Evolutionary conservation across 495 filamentous ascomycete species (phyloP).

Genomic region (Hypoxylon crocopeplum): DNA sequence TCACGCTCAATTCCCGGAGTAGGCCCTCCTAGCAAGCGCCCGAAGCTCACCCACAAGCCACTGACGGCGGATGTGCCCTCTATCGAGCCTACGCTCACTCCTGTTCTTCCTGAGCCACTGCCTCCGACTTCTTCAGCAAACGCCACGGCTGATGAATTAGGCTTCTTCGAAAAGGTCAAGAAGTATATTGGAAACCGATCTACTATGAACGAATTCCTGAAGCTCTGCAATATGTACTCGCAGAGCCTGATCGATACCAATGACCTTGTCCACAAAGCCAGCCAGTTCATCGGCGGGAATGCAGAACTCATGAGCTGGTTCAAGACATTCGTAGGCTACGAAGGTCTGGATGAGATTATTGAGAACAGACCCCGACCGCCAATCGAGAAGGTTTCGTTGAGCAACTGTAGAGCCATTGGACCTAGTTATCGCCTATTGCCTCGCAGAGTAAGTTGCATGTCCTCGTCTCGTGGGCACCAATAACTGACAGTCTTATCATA

Average conservation of each 20-base stretch:
- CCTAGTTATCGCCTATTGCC: constrained; percentile 95
- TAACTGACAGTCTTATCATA: constrained; percentile 30
- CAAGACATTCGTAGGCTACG: constrained; percentile 75
- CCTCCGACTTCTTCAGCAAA: constrained; percentile 71
- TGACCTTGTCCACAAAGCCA: constrained; percentile 78
- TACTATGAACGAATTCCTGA: constrained; percentile 91
- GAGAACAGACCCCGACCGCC: constrained; percentile 78
- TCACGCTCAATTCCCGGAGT: constrained; percentile 44
- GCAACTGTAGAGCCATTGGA: constrained; percentile 90
- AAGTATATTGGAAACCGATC: constrained; percentile 94
- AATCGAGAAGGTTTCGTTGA: constrained; percentile 78
- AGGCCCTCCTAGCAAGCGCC: constrained; percentile 60
- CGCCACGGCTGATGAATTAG: constrained; percentile 75
- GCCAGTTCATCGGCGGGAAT: constrained; percentile 86
- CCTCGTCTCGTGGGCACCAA: not conserved
- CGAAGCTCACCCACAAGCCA: constrained; percentile 68
- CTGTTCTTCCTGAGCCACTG: constrained; percentile 84
- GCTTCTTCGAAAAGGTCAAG: constrained; percentile 95
- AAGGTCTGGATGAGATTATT: constrained; percentile 76
- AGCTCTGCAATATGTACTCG: constrained; percentile 91
- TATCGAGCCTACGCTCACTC: constrained; percentile 87
- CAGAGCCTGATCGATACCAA: constrained; percentile 87
- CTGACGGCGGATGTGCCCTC: constrained; percentile 67
- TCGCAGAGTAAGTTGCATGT: constrained; percentile 62
- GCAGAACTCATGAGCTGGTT: constrained; percentile 86